Percentiles rank a stretch among this genome's conserved stretches.
These are phyloP conservation scores for Penicillium paxilli DNA, from an alignment of 495 filamentous ascomycete species.

Conservation along the genomic window DNA sequence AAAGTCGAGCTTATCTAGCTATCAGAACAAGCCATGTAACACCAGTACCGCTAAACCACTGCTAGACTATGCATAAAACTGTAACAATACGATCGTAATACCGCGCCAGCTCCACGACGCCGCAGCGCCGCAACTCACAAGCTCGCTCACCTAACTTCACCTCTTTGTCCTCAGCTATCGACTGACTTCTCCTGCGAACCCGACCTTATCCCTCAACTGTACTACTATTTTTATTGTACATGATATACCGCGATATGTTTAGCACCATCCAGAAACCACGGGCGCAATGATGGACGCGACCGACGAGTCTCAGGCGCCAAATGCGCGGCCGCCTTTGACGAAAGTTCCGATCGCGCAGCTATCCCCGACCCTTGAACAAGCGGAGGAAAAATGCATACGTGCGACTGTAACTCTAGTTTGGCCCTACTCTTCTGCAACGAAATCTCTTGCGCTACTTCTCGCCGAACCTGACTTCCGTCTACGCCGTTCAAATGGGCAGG, in stretches of 20 bases:
- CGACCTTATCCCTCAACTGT: not conserved
- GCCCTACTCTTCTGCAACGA: constrained; percentile 81
- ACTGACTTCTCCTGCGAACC: not conserved
- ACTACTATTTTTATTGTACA: not conserved
- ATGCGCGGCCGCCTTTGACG: constrained; percentile 22
- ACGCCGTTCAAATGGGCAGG: constrained; percentile 74
- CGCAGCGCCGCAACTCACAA: not conserved
- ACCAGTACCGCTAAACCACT: not conserved
- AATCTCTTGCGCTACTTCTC: constrained; percentile 71
- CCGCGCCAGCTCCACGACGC: not conserved
- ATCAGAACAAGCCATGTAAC: not conserved
- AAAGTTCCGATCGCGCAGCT: constrained; percentile 69
- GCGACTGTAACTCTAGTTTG: constrained; percentile 83
- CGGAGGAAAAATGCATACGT: constrained; percentile 42
- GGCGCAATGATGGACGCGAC: constrained; percentile 35
- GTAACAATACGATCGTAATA: not conserved
- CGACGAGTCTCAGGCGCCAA: constrained; percentile 24
- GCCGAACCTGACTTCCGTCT: constrained; percentile 87
- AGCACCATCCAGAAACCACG: constrained; percentile 18
- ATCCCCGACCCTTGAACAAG: constrained; percentile 47
- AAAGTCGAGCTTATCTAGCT: not conserved
- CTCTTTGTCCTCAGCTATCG: not conserved
- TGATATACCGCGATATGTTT: not conserved
- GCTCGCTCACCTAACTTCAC: not conserved
- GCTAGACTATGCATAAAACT: not conserved